A percentile compares a stretch with the other conserved stretches of the same genome.
These are phyloP conservation scores for Hylodesmum podocarpum DNA, from an alignment of 306 rosid species.

Conservation along the genomic window DNA sequence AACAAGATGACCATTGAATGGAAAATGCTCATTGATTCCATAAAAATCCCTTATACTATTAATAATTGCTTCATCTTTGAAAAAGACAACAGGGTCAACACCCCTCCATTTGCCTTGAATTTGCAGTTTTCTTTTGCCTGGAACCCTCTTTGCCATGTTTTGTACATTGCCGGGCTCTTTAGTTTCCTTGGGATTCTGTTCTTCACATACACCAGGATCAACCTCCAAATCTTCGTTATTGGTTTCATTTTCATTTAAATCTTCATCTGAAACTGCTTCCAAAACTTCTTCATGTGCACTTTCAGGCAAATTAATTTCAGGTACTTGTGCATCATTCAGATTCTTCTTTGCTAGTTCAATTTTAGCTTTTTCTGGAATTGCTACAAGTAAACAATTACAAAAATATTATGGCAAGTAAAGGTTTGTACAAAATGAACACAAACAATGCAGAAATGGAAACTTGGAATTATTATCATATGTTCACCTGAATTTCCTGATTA, in stretches of 20 bases:
- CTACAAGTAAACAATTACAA: slow-evolving; percentile 42
- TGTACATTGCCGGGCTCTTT: slow-evolving; percentile 36
- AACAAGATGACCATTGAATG: slow-evolving; percentile 77
- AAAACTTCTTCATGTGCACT: slow-evolving; percentile 38
- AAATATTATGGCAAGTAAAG: slow-evolving; percentile 12
- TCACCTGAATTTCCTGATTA: not conserved
- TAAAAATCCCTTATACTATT: slow-evolving; percentile 78
- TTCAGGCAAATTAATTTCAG: slow-evolving; percentile 42
- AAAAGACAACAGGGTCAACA: slow-evolving; percentile 91
- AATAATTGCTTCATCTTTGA: slow-evolving; percentile 71
- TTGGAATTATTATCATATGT: not conserved
- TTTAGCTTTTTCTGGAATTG: slow-evolving; percentile 45
- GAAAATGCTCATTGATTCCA: slow-evolving; percentile 76
- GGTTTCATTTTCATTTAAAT: slow-evolving; percentile 44
- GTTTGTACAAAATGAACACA: slow-evolving; percentile 5
- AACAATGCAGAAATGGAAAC: not conserved
- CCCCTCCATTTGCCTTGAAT: slow-evolving; percentile 96
- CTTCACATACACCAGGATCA: slow-evolving; percentile 41
- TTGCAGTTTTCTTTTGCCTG: slow-evolving; percentile 76
- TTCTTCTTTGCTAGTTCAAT: slow-evolving; percentile 32
- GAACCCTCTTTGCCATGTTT: slow-evolving; percentile 37
- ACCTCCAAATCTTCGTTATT: slow-evolving; percentile 40
- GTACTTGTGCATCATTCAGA: slow-evolving; percentile 42
- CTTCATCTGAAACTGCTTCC: slow-evolving; percentile 52
- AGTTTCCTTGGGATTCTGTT: slow-evolving; percentile 39